Evolutionary conservation across 1,139 yeast genomes (phyloP).

Genomic region (Scheffersomyces cryptocercus): DNA sequence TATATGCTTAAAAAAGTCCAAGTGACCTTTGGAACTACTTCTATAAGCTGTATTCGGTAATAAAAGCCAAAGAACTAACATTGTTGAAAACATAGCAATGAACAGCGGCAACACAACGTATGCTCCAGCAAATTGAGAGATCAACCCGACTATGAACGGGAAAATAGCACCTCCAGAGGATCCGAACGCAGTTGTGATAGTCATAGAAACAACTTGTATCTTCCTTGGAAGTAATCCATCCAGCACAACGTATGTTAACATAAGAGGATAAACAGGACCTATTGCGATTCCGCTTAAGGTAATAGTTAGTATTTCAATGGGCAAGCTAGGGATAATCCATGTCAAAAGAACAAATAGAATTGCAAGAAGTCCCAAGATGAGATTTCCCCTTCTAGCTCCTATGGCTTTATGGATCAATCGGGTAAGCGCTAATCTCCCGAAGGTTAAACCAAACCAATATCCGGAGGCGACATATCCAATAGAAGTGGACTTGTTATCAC

Average conservation of each 20-base stretch:
- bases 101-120: constrained; percentile 58
- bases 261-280: constrained; percentile 59
- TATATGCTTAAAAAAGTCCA: neutral
- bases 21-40: neutral
- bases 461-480: constrained; percentile 72
- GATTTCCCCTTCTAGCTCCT: constrained; percentile 53
- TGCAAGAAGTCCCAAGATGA: constrained; percentile 32
- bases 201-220: constrained; percentile 53
- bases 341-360: constrained; percentile 40
- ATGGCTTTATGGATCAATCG: constrained; percentile 37
- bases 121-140: constrained; percentile 53
- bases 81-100: constrained; percentile 37
- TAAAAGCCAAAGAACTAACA: constrained; percentile 44
- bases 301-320: constrained; percentile 31
- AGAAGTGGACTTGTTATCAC: constrained; percentile 45
- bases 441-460: constrained; percentile 69
- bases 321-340: constrained; percentile 44
- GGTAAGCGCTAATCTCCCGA: constrained; percentile 57
- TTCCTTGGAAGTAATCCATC: constrained; percentile 49
- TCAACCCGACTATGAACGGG: constrained; percentile 57
- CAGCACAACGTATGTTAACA: constrained; percentile 48
- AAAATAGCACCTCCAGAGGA: constrained; percentile 61
- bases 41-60: constrained; percentile 36
- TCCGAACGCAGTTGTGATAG: constrained; percentile 61
- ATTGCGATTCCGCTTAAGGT: constrained; percentile 49